Base-by-base conservation (phyloP, 257 asterid species). In the Hygrophila difformis region DNA sequence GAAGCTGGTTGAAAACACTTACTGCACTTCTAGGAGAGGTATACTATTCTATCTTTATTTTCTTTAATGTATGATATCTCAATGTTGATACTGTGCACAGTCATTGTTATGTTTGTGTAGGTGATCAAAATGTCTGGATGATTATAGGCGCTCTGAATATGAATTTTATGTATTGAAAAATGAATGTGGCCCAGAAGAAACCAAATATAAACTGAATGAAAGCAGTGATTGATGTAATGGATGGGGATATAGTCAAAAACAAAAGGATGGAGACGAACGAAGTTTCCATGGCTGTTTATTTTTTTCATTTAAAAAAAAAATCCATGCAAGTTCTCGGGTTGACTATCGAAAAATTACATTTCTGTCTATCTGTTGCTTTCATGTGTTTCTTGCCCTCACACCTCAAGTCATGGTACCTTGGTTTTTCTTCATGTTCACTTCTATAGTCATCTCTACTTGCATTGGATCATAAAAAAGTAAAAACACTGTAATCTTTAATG, bases 11-110 rank as follows among this genome's bases (percentile, higher is more conserved):
- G 96, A 89, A 67, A 89, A 85, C 60, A 74, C 73, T 59, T 85
- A 77, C 53, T 89, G 97, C 56, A 78, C 96, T 61, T 89, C 96
- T 51, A 79, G 93, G 63, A 82, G 93, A 64, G 96, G 96, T 88
- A 76, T 21, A 38, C 12, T 14, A 31, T 43, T 47, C 42, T 44
- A 61, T 48, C 57, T 44, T 34, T 13, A 12, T 36, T 61, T 39
- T 51, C 26, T 53, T 36, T 49, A n/a, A n/a, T n/a, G n/a, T n/a
- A n/a, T 39, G 49, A 36, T 41, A 22, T 24, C 33, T 43, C 52
- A 1, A 19, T 60, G 51, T 43, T 11, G 44, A 33, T 60, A 16
- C 45, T 44, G 42, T 44, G n/a, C n/a, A n/a, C 35, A 44, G 33
- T 16, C 11, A 24, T 29, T n/a, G 15, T 54, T 4, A 18, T 54